Evolutionary conservation across 1,284 basidiomycete species (phyloP).

Genomic region (Tilletia indica): DNA sequence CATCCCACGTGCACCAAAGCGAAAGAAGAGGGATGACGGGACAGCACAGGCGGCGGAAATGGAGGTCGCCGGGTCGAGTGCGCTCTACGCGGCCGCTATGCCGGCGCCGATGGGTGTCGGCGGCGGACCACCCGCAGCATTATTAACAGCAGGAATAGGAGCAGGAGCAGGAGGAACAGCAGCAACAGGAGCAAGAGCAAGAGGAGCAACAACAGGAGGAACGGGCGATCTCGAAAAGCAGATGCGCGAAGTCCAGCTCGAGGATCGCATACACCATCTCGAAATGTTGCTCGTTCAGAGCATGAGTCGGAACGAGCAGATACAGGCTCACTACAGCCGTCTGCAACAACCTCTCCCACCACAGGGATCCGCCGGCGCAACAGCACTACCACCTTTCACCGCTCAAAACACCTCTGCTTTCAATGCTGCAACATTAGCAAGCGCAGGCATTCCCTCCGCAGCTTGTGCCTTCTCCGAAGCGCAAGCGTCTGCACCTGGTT

Average conservation of each 20-base stretch:
- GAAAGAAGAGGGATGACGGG: conserved; percentile 9
- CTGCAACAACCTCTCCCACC: not conserved
- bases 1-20: not conserved
- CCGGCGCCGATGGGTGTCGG: no score
- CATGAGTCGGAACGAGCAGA: conserved; percentile 16
- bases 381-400: not conserved
- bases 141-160: no score
- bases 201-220: not conserved
- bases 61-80: not conserved
- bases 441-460: conserved; percentile 3
- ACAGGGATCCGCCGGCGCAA: not conserved
- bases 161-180: not conserved
- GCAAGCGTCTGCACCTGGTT: not conserved
- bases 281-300: conserved; percentile 11
- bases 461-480: not conserved
- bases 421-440: conserved; percentile 9
- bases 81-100: no score
- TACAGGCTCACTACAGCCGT: not conserved
- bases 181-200: not conserved
- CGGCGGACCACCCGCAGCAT: no score
- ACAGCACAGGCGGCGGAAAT: not conserved
- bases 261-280: conserved; percentile 14
- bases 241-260: conserved; percentile 11
- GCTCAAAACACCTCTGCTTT: not conserved
- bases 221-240: not conserved